Evolutionary conservation across 208 protist species (phyloP).

Genomic region (Trypanosoma conorhini): DNA sequence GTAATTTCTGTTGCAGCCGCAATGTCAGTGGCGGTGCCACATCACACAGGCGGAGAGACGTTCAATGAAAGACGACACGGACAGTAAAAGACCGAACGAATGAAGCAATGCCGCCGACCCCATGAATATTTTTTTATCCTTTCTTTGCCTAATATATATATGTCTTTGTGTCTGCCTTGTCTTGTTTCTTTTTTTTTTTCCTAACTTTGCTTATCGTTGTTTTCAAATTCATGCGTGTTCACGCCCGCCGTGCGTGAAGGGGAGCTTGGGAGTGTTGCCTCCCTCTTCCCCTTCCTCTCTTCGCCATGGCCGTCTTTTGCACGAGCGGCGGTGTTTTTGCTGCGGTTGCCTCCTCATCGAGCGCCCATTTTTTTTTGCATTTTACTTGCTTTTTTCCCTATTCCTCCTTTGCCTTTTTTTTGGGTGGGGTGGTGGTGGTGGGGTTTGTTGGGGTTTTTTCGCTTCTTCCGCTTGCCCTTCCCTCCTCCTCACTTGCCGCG

Average conservation of each 20-base stretch:
- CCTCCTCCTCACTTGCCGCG: not conserved
- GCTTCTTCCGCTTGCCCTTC: not conserved
- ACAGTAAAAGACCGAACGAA: not conserved
- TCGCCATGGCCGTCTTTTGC: too few relatives aligned
- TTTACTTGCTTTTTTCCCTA: not conserved
- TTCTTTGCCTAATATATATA: not conserved
- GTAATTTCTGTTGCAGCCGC: not conserved
- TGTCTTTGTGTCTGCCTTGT: not conserved
- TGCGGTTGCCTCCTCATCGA: not conserved
- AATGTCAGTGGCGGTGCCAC: not conserved
- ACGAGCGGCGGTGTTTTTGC: not conserved
- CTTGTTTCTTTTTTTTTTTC: not conserved
- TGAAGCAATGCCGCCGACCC: too few relatives aligned
- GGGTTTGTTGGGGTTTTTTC: not conserved
- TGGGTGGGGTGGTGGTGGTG: too few relatives aligned
- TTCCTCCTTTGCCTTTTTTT: not conserved
- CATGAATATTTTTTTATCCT: slow-evolving; percentile 1
- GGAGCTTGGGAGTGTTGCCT: not conserved
- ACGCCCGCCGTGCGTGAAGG: not conserved
- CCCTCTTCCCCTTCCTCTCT: too few relatives aligned
- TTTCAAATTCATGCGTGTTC: not conserved
- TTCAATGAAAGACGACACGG: not conserved
- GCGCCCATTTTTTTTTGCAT: not conserved
- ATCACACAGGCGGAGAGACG: not conserved
- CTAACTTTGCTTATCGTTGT: too few relatives aligned